A percentile compares a stretch with the other conserved stretches of the same genome.
These are phyloP conservation scores for Endotrypanum monterogeii DNA, from an alignment of 208 protist species.

Conservation along the genomic window DNA sequence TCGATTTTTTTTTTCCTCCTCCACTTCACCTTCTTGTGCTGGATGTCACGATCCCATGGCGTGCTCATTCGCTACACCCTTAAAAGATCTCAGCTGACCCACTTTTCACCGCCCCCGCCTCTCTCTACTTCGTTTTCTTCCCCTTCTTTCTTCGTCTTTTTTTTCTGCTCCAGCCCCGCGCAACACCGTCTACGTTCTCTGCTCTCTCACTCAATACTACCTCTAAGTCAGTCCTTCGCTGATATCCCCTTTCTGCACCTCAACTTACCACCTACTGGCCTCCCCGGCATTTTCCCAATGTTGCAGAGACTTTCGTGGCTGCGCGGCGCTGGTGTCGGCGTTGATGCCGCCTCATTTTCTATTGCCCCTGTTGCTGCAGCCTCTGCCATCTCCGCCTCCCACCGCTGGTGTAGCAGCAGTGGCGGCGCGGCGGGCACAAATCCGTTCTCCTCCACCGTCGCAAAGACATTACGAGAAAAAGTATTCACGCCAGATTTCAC, in stretches of 20 bases:
- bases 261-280: not conserved
- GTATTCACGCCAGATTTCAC: conserved; percentile 30
- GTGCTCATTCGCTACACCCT: not conserved
- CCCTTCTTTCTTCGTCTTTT: not conserved
- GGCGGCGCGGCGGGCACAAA: not conserved
- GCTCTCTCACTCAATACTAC: not conserved
- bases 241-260: no score
- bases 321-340: not conserved
- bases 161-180: not conserved
- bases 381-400: conserved; percentile 4
- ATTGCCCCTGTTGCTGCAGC: not conserved
- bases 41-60: not conserved
- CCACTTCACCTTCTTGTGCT: not conserved
- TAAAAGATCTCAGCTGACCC: not conserved
- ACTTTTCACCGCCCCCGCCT: no score
- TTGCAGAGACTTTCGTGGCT: not conserved
- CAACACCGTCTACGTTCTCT: not conserved
- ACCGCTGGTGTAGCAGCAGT: conserved; percentile 14
- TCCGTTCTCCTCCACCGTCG: conserved; percentile 28
- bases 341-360: not conserved
- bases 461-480: conserved; percentile 29
- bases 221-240: not conserved
- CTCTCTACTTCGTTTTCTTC: not conserved
- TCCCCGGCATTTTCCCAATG: no score
- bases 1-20: not conserved